These are phyloP conservation scores for Exophiala spinifera DNA, from an alignment of 2,329 filamentous ascomycete species.

Conservation along the genomic window DNA sequence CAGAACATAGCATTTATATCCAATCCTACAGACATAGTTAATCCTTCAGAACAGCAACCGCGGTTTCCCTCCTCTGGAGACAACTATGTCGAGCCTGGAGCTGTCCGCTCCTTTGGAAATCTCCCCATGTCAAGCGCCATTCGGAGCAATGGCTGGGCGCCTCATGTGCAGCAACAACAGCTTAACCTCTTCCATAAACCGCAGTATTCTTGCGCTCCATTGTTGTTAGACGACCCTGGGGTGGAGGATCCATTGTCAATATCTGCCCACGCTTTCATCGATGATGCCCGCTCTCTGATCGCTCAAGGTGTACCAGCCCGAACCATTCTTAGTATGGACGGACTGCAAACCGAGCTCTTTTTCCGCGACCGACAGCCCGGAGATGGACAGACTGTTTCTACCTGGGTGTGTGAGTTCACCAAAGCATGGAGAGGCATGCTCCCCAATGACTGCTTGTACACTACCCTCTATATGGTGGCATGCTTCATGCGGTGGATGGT, in stretches of 20 bases:
- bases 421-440: slow-evolving; percentile 3
- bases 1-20: background rate
- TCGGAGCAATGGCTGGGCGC: background rate
- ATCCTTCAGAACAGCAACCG: background rate
- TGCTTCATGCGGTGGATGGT: slow-evolving; percentile 8
- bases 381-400: slow-evolving; percentile 10
- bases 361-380: slow-evolving; percentile 6
- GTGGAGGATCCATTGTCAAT: slow-evolving; percentile 1
- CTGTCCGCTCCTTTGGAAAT: background rate
- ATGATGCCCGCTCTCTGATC: slow-evolving; percentile 7
- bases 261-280: slow-evolving; percentile 2
- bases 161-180: slow-evolving; percentile 5
- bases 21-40: background rate
- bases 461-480: background rate
- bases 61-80: background rate
- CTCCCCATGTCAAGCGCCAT: background rate
- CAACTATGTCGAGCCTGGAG: background rate
- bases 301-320: background rate
- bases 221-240: background rate
- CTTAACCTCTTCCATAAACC: background rate
- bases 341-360: slow-evolving; percentile 5
- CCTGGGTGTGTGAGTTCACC: slow-evolving; percentile 10
- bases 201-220: background rate
- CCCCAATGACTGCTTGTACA: background rate
- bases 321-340: slow-evolving; percentile 7